Evolutionary conservation across 1,284 basidiomycete genomes (phyloP), one percentile per base, ranked within the genome.

Genomic region (Sphagnurus paluster): DNA sequence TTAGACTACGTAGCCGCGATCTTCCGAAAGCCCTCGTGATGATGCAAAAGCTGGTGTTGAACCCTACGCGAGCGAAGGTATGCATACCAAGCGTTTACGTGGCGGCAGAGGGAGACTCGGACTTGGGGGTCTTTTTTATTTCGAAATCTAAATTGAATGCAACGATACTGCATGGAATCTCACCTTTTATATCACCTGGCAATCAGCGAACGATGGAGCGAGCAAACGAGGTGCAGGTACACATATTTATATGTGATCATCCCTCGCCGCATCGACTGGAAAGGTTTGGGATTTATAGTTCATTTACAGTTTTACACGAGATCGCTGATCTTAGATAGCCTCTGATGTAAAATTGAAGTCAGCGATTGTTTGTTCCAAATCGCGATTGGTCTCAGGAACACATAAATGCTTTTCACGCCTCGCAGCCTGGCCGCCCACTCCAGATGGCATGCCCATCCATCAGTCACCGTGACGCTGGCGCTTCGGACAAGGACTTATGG

Each of bases 381-480:
- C 41, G 9, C 17, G 42, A 42, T 45, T n/a, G 35, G 55, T 64
- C 55, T 62, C 63, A 70, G 64, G 66, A 60, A 67, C 66, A 55
- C 50, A 62, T 57, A 60, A 63, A 51, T 33, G 14, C 17, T 33
- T 33, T 30, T 46, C 57, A 53, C 56, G 59, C 58, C 49, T 50
- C 62, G 62, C 60, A 59, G 63, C 19, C 39, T 30, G 23, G 42
- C 37, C 54, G 57, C 66, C 64, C 63, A 63, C 60, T 67, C 65
- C 64, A 67, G 67, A 66, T 73, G 60, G 58, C 61, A 62, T 46
- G 66, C 68, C n/a, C n/a, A 68, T 67, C 60, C 58, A 58, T 58
- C 56, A 58, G 49, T 59, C 56, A 53, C 53, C 47, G 56, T 56
- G 44, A 54, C 41, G 41, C 49, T 44, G 46, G 44, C 46, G 46